These are phyloP conservation scores for Vigna trinervia DNA, from an alignment of 306 rosid species.

Conservation along the genomic window DNA sequence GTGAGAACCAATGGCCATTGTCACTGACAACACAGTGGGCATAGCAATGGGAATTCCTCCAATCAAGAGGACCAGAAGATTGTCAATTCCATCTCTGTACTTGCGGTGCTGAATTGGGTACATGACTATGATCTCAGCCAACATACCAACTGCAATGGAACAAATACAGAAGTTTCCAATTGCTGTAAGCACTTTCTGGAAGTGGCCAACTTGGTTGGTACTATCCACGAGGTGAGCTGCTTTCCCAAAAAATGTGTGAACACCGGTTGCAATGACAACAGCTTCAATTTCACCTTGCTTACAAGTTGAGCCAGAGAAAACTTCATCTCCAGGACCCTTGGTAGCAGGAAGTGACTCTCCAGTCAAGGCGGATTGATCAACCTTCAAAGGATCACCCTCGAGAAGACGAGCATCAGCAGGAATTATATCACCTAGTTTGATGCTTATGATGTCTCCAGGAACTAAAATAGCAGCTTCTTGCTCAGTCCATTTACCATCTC, in stretches of 20 bases:
- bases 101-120: conserved; percentile 90
- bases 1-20: conserved; percentile 99
- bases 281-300: conserved; percentile 99
- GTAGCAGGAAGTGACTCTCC: conserved; percentile 99
- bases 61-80: conserved; percentile 94
- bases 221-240: conserved; percentile 99
- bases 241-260: conserved; percentile 97
- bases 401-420: conserved; percentile 99
- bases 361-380: conserved; percentile 95
- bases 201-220: conserved; percentile 99
- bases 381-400: conserved; percentile 93
- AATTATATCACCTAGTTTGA: conserved; percentile 92
- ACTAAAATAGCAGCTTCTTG: conserved; percentile 92
- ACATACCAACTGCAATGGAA: conserved; percentile 92
- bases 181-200: conserved; percentile 91
- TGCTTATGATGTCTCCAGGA: conserved; percentile 94
- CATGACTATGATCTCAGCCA: conserved; percentile 91
- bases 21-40: conserved; percentile 98
- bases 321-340: conserved; percentile 88
- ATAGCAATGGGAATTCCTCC: conserved; percentile 99
- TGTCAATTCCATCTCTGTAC: conserved; percentile 91
- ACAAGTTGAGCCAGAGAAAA: conserved; percentile 98
- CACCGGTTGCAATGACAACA: conserved; percentile 97
- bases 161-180: conserved; percentile 98
- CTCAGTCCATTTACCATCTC: conserved; percentile 95